Percentiles rank a stretch among this genome's conserved stretches.
Conservation (phyloP, 768 basidiomycete genomes). For the Megacollybia marginata region DNA sequence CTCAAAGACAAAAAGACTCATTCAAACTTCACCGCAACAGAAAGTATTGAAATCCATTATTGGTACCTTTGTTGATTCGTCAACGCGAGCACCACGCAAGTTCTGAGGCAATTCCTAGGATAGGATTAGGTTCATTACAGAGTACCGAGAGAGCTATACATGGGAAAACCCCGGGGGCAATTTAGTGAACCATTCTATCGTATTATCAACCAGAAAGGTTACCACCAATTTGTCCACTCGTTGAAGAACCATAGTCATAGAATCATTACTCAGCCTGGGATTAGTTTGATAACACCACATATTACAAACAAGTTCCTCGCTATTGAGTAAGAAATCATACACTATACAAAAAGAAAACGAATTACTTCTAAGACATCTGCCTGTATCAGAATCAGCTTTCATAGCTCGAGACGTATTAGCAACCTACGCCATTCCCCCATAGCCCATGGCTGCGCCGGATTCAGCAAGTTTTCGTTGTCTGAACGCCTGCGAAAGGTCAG, state of each 20-base stretch:
- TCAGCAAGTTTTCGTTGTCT: slow-evolving; percentile 68
- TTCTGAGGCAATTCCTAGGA: slow-evolving; percentile 39
- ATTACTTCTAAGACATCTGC: no score
- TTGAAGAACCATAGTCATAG: background rate
- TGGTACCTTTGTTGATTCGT: slow-evolving; percentile 42
- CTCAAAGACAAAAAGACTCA: no score
- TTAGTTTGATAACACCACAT: no score
- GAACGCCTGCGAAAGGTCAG: slow-evolving; percentile 46
- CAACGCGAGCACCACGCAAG: slow-evolving; percentile 36
- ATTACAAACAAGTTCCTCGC: no score
- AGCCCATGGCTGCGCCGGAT: slow-evolving; percentile 48
- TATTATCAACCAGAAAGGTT: slow-evolving; percentile 71
- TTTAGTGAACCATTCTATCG: slow-evolving; percentile 61
- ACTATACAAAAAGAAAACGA: no score
- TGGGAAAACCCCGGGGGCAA: slow-evolving; percentile 73
- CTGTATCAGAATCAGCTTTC: no score
- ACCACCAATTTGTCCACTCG: slow-evolving; percentile 34
- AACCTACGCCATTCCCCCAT: slow-evolving; percentile 46
- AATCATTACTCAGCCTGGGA: no score
- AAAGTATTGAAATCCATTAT: slow-evolving; percentile 67
- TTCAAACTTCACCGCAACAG: slow-evolving; percentile 35
- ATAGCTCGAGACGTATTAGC: no score
- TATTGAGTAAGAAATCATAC: no score
- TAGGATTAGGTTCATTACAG: no score
- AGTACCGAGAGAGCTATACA: slow-evolving; percentile 15